These are phyloP conservation scores for Rubia tinctorum DNA, from an alignment of 305 asterid genomes.

Conservation along the genomic window DNA sequence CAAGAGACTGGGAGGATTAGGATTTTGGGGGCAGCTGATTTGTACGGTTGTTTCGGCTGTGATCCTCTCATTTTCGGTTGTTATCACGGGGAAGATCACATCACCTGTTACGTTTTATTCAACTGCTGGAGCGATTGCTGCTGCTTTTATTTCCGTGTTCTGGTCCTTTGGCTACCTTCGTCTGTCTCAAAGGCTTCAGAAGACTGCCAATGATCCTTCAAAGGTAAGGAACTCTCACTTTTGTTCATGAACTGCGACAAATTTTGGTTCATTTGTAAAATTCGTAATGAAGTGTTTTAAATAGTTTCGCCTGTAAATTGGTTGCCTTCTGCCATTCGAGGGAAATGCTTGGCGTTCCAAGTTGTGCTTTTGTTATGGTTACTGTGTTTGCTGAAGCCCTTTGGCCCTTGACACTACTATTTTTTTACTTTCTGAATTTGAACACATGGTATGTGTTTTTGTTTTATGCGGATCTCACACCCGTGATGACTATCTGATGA, in stretches of 20 bases:
- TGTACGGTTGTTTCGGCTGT: conserved; percentile 80
- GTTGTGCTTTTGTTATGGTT: not conserved
- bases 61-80: conserved; percentile 80
- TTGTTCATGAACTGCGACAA: not conserved
- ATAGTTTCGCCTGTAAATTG: too few relatives aligned
- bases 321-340: not conserved
- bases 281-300: not conserved
- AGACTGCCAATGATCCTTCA: conserved; percentile 85
- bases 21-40: conserved; percentile 94
- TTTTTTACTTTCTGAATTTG: not conserved
- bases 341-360: not conserved
- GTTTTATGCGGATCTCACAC: not conserved
- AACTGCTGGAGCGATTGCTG: conserved; percentile 93
- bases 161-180: conserved; percentile 96
- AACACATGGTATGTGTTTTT: not conserved
- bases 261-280: not conserved
- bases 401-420: not conserved
- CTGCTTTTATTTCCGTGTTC: conserved; percentile 87
- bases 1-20: conserved; percentile 95
- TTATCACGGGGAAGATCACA: conserved; percentile 77
- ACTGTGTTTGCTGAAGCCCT: not conserved
- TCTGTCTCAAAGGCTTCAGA: conserved; percentile 71
- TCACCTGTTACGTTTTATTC: conserved; percentile 89
- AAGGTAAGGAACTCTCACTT: conserved; percentile 48
- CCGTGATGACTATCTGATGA: not conserved